Evolutionary conservation across 345 rosid species (phyloP), one percentile per base, ranked within the genome.

Genomic region (Melaleuca quinquenervia): DNA sequence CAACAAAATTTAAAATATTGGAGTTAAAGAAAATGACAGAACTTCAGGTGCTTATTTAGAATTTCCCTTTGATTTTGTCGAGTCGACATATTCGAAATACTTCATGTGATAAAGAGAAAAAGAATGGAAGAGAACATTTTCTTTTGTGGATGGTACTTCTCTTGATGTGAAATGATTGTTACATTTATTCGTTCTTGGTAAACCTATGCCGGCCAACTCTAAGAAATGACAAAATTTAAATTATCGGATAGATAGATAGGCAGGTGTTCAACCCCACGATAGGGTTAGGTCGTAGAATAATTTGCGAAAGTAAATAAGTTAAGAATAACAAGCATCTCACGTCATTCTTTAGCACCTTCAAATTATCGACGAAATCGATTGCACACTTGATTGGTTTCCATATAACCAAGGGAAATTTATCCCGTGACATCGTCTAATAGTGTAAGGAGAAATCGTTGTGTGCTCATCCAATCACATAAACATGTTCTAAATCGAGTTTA

Each of bases 341-440:
- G 14, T 70, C 12, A 21, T 8, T 36, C 18, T 55, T 24, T 55
- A 55, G 60, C 2, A 9, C 9, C 4, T 70, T 36, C 11, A 9
- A 22, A 10, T 9, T 4, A 4, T 36, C 36, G 21, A 3, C 6
- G 26, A 70, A 64, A 70, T 32, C 10, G 14, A 9, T 0, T 70
- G 24, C 13, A 5, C 18, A 1, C 24, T 18, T 70, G 2, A 7
- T 70, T 0, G 3, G 3, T 9, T 18, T 7, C 21, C 26, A 9
- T 36, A 70, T 70, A 1, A 36, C 20, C 24, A 70, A 0, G 7
- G 0, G 0, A 70, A 0, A 32, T 32, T 70, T 7, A 70, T 32
- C 36, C 32, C 8, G 48, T 2, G 22, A 70, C n/a, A 1, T 54
- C 9, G 10, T 54, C 48, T 20, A 0, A 70, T 0, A 9, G 2